Evolutionary conservation across 2,329 filamentous ascomycete genomes (phyloP), one percentile per base, ranked within the genome.

Genomic region (Beauveria caledonica): DNA sequence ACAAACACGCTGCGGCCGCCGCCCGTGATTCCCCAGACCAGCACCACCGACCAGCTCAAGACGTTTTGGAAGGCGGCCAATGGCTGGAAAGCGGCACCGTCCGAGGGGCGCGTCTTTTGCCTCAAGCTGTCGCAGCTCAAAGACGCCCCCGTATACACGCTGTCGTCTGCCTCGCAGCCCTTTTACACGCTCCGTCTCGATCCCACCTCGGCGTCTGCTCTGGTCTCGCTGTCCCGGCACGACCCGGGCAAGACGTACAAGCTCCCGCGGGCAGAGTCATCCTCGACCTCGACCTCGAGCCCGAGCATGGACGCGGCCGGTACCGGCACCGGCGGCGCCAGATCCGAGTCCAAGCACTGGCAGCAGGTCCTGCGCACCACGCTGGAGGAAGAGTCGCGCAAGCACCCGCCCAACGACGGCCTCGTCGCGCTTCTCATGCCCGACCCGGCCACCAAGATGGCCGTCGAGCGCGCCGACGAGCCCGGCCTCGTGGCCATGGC

Each of bases 381-480:
- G 0, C 75, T 86, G 4, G 83, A 86, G 68, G 81, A 83, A 60
- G 74, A 79, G 45, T 71, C 77, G 0, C 77, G 83, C 4, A 76
- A 76, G 0, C 76, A 82, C 56, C 78, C 76, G 13, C 83, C 83
- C 7, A 77, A 83, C 46, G 83, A 87, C 67, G 85, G 85, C 1
- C 78, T 87, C 0, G 80, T 92, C 6, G 87, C 88, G 1, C 77
- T 86, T 1, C 79, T 89, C 15, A 89, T 89, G 73, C 88, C 89
- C 1, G 74, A 77, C 1, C 83, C 85, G 0, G 86, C 86, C 13
- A 82, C 86, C 0, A 83, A 81, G 49, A 80, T 86, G 70, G 86
- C 84, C 1, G 75, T 86, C 1, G 84, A 87, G 61, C 78, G 80
- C 27, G 74, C 86, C 3, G 77, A 81, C 48, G 84, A 88, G 68